phyloP scores from a whole-genome alignment of 805 yeast genomes.

The Lipomyces mesembrius region DNA sequence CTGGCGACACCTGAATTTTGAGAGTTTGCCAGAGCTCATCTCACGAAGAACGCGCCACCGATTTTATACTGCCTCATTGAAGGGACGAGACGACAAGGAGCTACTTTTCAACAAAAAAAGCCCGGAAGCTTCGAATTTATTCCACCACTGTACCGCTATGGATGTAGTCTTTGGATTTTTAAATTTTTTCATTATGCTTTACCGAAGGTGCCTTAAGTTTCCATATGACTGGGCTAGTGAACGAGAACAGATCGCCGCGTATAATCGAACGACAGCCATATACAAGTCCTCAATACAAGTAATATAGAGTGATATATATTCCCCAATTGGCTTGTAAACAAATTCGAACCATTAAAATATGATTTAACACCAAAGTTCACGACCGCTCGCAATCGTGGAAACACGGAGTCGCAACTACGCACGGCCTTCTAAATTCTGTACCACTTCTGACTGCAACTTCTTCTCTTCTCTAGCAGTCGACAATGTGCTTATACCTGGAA shows the following conservation, averaged over 20 bases:
- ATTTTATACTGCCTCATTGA: too few relatives aligned
- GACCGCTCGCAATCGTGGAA: background rate
- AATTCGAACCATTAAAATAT: background rate
- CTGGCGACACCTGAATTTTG: too few relatives aligned
- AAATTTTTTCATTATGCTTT: background rate
- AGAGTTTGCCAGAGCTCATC: too few relatives aligned
- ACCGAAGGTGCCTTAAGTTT: background rate
- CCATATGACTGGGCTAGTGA: background rate
- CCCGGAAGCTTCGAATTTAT: background rate
- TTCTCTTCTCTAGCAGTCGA: slow-evolving; percentile 49
- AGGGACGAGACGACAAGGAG: too few relatives aligned
- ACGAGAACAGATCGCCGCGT: too few relatives aligned
- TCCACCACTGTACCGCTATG: background rate
- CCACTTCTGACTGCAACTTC: slow-evolving; percentile 51
- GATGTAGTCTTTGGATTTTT: background rate
- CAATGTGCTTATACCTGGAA: slow-evolving; percentile 43
- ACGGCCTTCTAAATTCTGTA: slow-evolving; percentile 45
- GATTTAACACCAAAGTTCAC: background rate
- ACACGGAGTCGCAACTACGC: background rate
- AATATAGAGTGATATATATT: background rate
- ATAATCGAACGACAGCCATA: background rate
- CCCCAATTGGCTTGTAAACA: background rate
- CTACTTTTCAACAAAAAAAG: background rate
- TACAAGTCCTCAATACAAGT: background rate
- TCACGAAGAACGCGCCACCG: too few relatives aligned